Evolutionary conservation across 148 eudicot genomes (phyloP).

Genomic region (Camellia japonica): DNA sequence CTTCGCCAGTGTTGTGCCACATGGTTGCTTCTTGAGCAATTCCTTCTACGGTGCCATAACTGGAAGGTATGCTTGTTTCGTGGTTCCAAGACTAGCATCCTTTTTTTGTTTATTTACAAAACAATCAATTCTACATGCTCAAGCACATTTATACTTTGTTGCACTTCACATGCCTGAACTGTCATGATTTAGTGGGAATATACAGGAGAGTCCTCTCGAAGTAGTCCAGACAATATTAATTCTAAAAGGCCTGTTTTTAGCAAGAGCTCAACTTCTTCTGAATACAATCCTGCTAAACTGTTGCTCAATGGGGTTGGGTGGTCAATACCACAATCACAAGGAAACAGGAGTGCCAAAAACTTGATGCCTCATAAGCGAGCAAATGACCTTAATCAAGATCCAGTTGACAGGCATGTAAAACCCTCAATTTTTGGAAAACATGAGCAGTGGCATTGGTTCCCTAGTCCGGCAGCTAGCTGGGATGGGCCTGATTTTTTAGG

Average conservation of each 20-base stretch:
- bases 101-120: background rate
- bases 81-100: conserved; percentile 4
- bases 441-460: conserved; percentile 97
- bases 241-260: conserved; percentile 31
- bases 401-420: conserved; percentile 31
- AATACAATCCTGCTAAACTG: conserved; percentile 59
- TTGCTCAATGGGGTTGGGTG: conserved; percentile 88
- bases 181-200: conserved; percentile 73
- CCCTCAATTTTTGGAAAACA: conserved; percentile 51
- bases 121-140: background rate
- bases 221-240: conserved; percentile 39
- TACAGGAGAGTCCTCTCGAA: conserved; percentile 60
- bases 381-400: conserved; percentile 38
- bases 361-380: conserved; percentile 44
- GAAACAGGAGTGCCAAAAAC: conserved; percentile 46
- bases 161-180: conserved; percentile 23
- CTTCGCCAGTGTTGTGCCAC: conserved; percentile 93
- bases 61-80: conserved; percentile 71
- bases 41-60: conserved; percentile 64
- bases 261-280: conserved; percentile 43
- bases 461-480: conserved; percentile 79
- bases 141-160: background rate
- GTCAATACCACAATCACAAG: conserved; percentile 86
- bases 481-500: conserved; percentile 74
- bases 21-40: conserved; percentile 95